Base-by-base conservation (phyloP, 352 stramenopile species). In the Plasmopara halstedii region DNA sequence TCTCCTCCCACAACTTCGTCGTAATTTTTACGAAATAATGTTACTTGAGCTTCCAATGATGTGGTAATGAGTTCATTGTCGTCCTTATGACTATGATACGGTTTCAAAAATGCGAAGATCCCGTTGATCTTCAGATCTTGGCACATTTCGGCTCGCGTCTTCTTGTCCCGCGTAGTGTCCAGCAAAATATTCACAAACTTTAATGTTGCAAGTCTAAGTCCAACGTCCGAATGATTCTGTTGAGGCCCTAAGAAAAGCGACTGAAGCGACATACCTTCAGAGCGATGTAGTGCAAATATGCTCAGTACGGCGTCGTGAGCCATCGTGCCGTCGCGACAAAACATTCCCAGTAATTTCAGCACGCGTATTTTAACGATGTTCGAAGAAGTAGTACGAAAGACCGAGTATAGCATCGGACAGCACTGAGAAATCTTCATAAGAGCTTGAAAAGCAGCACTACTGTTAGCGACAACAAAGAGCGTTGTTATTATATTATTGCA, bases 101-200 rank as follows among this genome's bases (percentile, higher is more conserved):
- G 43, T 20, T 82, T 59, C 2, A 83, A 40, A 8, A 61, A n/a
- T 3, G 32, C 37, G 2, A 74, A 26, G 4, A 83, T 61, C 10
- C 70, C 57, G 23, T 52, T 56, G 15, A 31, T 15, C 18, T 53
- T 54, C 18, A 87, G 45, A 26, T 81, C 70, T 21, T 80, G 62
- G 6, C 58, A 67, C n/a, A 85, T 67, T 6, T 45, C 52, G 1
- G 49, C 33, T 13, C 67, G 55, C 19, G 72, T 56, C 0, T 52
- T 50, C n/a, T 27, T 27, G 10, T 65, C 51, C 0, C 59, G 38
- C 11, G 25, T 29, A 9, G 58, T 75, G 19, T 62, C 63, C 15
- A 85, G 19, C 4, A 85, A 42, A 0, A 42, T 38, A 35, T 80
- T 80, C 15, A 85, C 9, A 25, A 87, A 85, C 32, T 58, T 67